These are phyloP conservation scores for Dictyostelium citrinum DNA, from an alignment of 78 protist species.

Conservation along the genomic window DNA sequence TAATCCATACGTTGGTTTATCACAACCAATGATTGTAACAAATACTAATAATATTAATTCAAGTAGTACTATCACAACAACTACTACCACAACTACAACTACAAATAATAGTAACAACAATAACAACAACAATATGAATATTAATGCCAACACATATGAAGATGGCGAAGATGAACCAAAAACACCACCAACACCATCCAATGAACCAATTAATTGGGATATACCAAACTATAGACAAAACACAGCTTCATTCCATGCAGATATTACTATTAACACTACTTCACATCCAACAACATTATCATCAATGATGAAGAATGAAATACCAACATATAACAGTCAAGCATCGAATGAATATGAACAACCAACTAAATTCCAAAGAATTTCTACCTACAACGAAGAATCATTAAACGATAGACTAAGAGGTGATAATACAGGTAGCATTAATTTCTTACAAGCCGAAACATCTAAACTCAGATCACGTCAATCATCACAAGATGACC, in stretches of 20 bases:
- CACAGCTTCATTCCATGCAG: neutral
- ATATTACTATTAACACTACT: neutral
- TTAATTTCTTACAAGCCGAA: slow-evolving; percentile 2
- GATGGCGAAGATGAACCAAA: slow-evolving; percentile 32
- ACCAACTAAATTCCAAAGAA: slow-evolving; percentile 46
- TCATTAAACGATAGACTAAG: neutral
- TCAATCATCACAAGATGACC: neutral
- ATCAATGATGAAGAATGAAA: neutral
- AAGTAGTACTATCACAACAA: too few species aligned
- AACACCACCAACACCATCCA: slow-evolving; percentile 75
- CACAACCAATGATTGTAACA: neutral
- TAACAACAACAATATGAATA: neutral
- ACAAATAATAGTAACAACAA: neutral
- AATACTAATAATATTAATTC: neutral
- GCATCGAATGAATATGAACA: slow-evolving; percentile 44
- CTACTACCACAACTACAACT: neutral
- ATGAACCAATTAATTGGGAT: neutral
- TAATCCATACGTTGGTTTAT: neutral
- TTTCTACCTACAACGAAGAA: slow-evolving; percentile 8
- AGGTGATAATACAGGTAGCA: neutral
- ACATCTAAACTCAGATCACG: neutral
- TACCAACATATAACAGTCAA: neutral
- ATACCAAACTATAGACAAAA: neutral
- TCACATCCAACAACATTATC: neutral
- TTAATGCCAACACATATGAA: slow-evolving; percentile 22